Percentiles rank a stretch among this genome's conserved stretches.
These are phyloP conservation scores for Aspergillus texensis DNA, from an alignment of 2,329 filamentous ascomycete genomes.

Conservation along the genomic window DNA sequence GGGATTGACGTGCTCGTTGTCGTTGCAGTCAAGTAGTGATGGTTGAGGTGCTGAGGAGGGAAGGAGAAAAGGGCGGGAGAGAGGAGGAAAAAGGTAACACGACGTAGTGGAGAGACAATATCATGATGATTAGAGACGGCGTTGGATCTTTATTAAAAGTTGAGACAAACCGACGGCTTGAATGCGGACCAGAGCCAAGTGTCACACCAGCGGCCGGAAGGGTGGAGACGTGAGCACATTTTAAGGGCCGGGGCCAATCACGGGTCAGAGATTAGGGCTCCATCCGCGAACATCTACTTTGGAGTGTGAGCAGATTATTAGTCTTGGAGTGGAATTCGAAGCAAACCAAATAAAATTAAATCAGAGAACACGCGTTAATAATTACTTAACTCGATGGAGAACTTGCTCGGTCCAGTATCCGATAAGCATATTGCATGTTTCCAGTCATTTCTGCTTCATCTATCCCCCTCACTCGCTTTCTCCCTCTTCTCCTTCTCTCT, in stretches of 20 bases:
- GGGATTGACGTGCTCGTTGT: neutral
- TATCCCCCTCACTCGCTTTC: neutral
- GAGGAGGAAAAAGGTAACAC: neutral
- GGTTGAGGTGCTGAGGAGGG: neutral
- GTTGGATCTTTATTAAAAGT: slow-evolving; percentile 1
- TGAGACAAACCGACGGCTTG: neutral
- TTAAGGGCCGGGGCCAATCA: slow-evolving; percentile 12
- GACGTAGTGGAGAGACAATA: neutral
- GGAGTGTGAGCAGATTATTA: slow-evolving; percentile 17
- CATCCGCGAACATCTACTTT: slow-evolving; percentile 1
- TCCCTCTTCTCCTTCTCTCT: neutral
- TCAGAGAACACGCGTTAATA: neutral
- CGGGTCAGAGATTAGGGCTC: slow-evolving; percentile 16
- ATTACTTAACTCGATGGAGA: neutral
- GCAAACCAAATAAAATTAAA: neutral
- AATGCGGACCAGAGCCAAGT: slow-evolving; percentile 1
- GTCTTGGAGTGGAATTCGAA: neutral
- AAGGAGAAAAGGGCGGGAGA: neutral
- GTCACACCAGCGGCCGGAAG: neutral
- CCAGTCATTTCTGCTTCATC: neutral
- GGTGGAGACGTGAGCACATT: slow-evolving; percentile 21
- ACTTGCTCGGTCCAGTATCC: neutral
- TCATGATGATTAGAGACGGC: neutral
- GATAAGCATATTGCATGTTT: neutral
- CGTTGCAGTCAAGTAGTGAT: neutral